phyloP scores from a whole-genome alignment of 768 basidiomycete species.

The Calocybe indica region DNA sequence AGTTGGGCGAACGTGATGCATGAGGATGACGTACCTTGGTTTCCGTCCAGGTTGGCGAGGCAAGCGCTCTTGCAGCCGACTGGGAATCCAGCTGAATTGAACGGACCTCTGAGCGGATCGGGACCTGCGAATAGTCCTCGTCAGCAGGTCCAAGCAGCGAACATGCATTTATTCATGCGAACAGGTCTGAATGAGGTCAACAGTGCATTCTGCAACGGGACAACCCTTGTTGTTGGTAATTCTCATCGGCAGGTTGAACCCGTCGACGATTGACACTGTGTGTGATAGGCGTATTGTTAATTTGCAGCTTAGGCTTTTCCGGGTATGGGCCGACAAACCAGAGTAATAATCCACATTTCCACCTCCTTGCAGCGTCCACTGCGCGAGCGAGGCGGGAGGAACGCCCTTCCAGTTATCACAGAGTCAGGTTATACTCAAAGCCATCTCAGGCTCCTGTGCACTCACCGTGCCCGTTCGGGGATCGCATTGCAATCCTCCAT shows the following conservation, averaged over 20 bases:
- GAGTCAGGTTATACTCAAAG: neutral
- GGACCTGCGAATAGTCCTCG: conserved; percentile 24
- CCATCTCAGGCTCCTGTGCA: neutral
- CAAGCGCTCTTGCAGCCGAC: conserved; percentile 54
- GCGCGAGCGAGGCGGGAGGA: conserved; percentile 66
- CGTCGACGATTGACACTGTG: conserved; percentile 52
- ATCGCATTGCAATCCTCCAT: conserved; percentile 60
- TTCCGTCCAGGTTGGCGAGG: conserved; percentile 24
- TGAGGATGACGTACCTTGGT: conserved; percentile 12
- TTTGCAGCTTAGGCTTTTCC: neutral
- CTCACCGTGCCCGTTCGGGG: conserved; percentile 43
- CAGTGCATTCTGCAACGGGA: conserved; percentile 41
- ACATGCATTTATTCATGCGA: neutral
- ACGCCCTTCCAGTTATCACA: conserved; percentile 32
- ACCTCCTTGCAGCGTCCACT: conserved; percentile 48
- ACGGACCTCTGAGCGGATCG: conserved; percentile 37
- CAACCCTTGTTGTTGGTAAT: conserved; percentile 47
- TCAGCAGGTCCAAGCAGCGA: neutral
- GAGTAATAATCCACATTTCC: conserved; percentile 53
- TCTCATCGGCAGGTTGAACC: conserved; percentile 51
- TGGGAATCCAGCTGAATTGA: conserved; percentile 36
- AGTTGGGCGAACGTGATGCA: neutral
- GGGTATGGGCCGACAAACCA: conserved; percentile 26
- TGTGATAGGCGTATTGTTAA: neutral
- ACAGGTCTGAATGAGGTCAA: conserved; percentile 51